Base-by-base conservation (phyloP, 257 asterid genomes). In the Solanum dulcamara region DNA sequence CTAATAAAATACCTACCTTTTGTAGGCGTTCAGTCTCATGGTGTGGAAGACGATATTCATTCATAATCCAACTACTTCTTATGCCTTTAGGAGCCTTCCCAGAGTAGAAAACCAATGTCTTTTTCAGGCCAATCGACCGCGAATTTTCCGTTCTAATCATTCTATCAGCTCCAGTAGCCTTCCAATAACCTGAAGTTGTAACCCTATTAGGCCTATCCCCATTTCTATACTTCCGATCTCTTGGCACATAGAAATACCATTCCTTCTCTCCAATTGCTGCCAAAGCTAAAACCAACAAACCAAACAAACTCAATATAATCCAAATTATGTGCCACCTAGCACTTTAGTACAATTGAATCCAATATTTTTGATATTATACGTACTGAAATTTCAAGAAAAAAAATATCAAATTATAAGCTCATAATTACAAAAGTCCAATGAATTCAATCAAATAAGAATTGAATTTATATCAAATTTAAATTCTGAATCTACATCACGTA, bases 221-320 rank as follows among this genome's bases (percentile, higher is more conserved):
- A 68, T 95, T 97, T 53, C 99, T 82, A 13, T 97, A 97, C 92
- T 97, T 97, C 86, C 94, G 57, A 83, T 97, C 99, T 71, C 99
- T 91, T 3, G 99, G 99, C 59, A 95, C 99, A 84, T 97, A 97
- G 35, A 97, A 97, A 89, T 89, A 97, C 99, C 99, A 97, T 80
- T 97, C 99, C 44, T 97, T 97, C 93, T 97, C 99, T 85, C 98
- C 99, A 62, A 97, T 95, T 9, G 99, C 98, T 40, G 99, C 99
- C 94, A 95, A 86, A 7, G 98, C 99, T 94, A 86, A 5, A 55
- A 26, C 10, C 30, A 33, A 3, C 26, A 85, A n/a, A 55, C 0
- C 22, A 40, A 28, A 40, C 24, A 4, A 68, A 11, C 40, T 55
- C 12, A 7, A 10, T 48, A 35, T 35, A n/a, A 66, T 84, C 62